Conservation (phyloP, 371 early-diverging fungal genomes). For the Nematocida ausubeli region DNA sequence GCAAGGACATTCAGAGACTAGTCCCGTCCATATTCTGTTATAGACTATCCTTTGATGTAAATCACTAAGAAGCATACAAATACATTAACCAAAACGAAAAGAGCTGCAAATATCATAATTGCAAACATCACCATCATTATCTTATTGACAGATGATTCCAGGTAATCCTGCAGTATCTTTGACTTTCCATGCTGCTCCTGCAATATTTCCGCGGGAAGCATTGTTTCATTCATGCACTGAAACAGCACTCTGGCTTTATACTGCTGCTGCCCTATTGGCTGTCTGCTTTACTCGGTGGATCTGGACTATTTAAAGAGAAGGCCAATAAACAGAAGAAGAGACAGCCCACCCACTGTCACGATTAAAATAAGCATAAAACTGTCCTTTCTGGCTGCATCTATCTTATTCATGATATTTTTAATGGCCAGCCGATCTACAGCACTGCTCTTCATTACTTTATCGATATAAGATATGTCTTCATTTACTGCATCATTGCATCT, state of each 20-base stretch:
- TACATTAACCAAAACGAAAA: slow-evolving; percentile 3
- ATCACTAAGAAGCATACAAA: slow-evolving; percentile 1
- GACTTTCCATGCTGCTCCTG: slow-evolving; percentile 9
- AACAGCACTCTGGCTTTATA: background rate
- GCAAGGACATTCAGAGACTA: too few relatives aligned
- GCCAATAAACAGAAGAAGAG: slow-evolving; percentile 20
- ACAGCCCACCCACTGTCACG: background rate
- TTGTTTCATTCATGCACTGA: background rate
- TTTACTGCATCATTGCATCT: background rate
- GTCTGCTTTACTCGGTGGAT: background rate
- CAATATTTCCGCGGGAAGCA: slow-evolving; percentile 6
- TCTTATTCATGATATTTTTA: slow-evolving; percentile 7
- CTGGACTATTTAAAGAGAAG: slow-evolving; percentile 11
- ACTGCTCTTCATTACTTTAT: slow-evolving; percentile 1
- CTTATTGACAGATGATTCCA: background rate
- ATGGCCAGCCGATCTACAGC: background rate
- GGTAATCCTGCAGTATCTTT: background rate
- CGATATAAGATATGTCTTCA: slow-evolving; percentile 22
- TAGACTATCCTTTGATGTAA: background rate
- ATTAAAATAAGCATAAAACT: slow-evolving; percentile 21
- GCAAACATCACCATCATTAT: background rate
- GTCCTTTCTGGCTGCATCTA: slow-evolving; percentile 5
- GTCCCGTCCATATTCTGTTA: too few relatives aligned
- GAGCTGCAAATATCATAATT: background rate
- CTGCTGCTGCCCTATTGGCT: background rate